Percentiles rank a stretch among this genome's conserved stretches.
phyloP scores from a whole-genome alignment of 495 filamentous ascomycete genomes.

The Jackrogersella multiformis region DNA sequence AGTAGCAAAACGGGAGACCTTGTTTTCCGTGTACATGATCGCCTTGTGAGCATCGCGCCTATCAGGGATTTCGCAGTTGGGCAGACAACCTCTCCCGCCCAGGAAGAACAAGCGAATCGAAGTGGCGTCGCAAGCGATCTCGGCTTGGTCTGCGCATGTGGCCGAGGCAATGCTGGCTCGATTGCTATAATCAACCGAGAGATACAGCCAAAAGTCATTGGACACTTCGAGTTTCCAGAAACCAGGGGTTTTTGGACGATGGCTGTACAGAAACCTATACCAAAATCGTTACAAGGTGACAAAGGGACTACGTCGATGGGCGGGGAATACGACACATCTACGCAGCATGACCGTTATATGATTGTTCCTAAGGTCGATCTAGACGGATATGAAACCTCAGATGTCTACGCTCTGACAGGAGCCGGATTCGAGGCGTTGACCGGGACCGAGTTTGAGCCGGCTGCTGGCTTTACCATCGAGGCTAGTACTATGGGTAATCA shows the following conservation, averaged over 20 bases:
- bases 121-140: constrained; percentile 63
- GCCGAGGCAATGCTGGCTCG: constrained; percentile 72
- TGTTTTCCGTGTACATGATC: constrained; percentile 78
- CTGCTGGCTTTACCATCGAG: constrained; percentile 82
- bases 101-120: constrained; percentile 55
- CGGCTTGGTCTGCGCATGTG: constrained; percentile 76
- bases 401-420: constrained; percentile 68
- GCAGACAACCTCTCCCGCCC: constrained; percentile 33
- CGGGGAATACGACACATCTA: constrained; percentile 60
- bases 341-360: constrained; percentile 73
- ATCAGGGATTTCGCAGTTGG: constrained; percentile 65
- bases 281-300: constrained; percentile 61
- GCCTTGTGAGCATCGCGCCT: constrained; percentile 77
- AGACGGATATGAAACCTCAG: constrained; percentile 64
- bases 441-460: constrained; percentile 87
- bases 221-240: constrained; percentile 68
- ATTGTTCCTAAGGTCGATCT: constrained; percentile 71
- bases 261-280: constrained; percentile 64
- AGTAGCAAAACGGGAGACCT: constrained; percentile 66
- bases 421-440: constrained; percentile 71
- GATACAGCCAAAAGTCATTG: constrained; percentile 72
- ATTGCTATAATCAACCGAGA: constrained; percentile 78
- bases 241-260: constrained; percentile 72
- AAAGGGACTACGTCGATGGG: constrained; percentile 58
- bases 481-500: constrained; percentile 78